Evolutionary conservation across 2,329 filamentous ascomycete species (phyloP).

Genomic region (Claviceps quebecensis): DNA sequence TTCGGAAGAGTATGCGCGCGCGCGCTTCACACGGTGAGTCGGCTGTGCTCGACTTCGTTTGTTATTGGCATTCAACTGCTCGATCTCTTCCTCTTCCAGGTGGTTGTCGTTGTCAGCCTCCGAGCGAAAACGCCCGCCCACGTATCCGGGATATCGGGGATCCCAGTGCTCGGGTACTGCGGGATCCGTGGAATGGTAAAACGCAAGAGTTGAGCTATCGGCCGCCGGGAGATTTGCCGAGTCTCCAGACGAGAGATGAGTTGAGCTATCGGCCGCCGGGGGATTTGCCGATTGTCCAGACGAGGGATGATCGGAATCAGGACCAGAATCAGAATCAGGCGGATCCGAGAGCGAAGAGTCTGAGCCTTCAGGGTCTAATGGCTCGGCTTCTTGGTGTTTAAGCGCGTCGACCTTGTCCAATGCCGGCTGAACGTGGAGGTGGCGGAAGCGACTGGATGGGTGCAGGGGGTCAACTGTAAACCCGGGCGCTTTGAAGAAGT

Average conservation of each 20-base stretch:
- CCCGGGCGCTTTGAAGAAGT: conserved; percentile 7
- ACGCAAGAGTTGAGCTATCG: too few relatives aligned
- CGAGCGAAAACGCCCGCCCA: neutral
- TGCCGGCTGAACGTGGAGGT: conserved; percentile 2
- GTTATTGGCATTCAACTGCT: neutral
- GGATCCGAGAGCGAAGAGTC: neutral
- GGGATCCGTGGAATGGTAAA: neutral
- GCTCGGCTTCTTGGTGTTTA: neutral
- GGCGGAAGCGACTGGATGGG: conserved; percentile 5
- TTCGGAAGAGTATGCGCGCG: neutral
- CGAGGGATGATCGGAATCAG: too few relatives aligned
- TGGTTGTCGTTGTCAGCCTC: neutral
- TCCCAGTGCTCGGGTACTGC: neutral
- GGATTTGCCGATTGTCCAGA: neutral
- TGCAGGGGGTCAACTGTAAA: conserved; percentile 8
- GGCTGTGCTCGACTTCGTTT: neutral
- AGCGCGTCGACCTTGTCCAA: neutral
- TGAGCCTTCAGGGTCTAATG: neutral
- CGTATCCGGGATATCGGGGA: neutral
- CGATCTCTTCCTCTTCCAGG: neutral
- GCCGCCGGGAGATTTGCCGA: neutral
- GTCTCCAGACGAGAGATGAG: neutral
- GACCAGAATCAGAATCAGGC: neutral
- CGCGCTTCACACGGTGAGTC: neutral
- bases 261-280: neutral